Conservation (phyloP, 768 basidiomycete species). For the Goffeauzyma gilvescens region DNA sequence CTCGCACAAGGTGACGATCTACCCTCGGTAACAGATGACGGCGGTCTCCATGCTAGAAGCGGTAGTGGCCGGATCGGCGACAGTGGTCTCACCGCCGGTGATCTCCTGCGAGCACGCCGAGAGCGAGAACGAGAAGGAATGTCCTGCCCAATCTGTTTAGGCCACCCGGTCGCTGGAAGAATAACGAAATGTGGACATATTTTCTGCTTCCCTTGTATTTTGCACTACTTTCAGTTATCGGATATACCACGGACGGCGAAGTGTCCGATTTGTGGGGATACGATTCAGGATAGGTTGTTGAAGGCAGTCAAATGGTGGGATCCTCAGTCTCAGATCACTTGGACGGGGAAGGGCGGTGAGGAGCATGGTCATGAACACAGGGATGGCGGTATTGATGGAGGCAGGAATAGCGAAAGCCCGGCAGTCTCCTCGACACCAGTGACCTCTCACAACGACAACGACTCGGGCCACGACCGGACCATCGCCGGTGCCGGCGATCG, state of each 20-base stretch:
- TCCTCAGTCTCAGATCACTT: conserved; percentile 11
- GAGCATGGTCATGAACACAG: conserved; percentile 13
- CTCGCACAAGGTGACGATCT: conserved; percentile 37
- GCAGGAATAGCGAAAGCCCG: no score
- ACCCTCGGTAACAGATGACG: neutral
- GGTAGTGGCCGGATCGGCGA: conserved; percentile 29
- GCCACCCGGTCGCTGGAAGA: conserved; percentile 67
- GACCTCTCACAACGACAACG: no score
- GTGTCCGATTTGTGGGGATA: conserved; percentile 93
- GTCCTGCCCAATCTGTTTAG: conserved; percentile 86
- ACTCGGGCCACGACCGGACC: conserved; percentile 1
- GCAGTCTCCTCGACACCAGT: no score
- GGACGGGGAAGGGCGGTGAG: neutral
- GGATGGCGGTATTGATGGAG: conserved; percentile 21
- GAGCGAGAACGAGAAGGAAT: conserved; percentile 45
- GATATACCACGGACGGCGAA: conserved; percentile 69
- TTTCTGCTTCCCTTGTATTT: conserved; percentile 83
- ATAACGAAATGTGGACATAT: conserved; percentile 90
- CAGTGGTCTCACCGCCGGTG: no score
- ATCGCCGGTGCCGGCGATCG: neutral
- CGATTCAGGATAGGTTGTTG: conserved; percentile 69
- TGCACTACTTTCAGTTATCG: conserved; percentile 70
- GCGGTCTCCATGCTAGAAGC: neutral
- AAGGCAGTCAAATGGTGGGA: conserved; percentile 86
- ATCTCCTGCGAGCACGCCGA: no score